Base-by-base conservation (phyloP, 2,329 filamentous ascomycete genomes). In the Ceratocystis papillata region DNA sequence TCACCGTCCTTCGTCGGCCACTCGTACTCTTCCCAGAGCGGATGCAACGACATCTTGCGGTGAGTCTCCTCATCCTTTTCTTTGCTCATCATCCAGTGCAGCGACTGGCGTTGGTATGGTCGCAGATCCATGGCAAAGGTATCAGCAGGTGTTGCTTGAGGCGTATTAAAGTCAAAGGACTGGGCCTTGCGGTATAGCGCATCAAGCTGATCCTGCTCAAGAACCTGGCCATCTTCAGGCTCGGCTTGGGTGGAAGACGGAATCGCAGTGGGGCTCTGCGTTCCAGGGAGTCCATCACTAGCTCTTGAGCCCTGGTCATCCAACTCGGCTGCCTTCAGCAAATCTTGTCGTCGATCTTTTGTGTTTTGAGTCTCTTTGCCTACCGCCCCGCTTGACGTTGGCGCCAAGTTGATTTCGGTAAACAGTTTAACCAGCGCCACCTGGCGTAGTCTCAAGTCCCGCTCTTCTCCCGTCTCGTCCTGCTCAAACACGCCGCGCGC, bases 21-120 rank as follows among this genome's bases (percentile, higher is more conserved):
- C 1, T 78, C 74, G 71, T 99, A 99, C 73, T 97, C 90, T 76
- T 99, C 94, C 94, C 94, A 99, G 0, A 99, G 76, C 0, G 94
- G 94, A 75, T 99, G 92, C 90, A 99, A 96, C 0, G 91, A 96
- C 3, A 80, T 79, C 71, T 92, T 86, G 65, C 85, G 84, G 46
- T 85, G 82, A 10, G 84, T 81, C 70, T 85, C 86, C 69, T 88
- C 82, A 69, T 95, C 85, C 71, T 86, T 93, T 74, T 99, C 94
- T 74, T 97, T 97, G 3, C 86, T 82, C 69, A 97, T 80, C 91
- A 99, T 96, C 94, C 94, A 99, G 73, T 96, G 81, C 5, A 99
- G 77, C 0, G 94, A 91, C 75, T 99, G 94, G 72, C 91, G 96
- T 74, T 99, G 94, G 71, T 99, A 99, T 63, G 90, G 90, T 2